Evolutionary conservation across 345 rosid genomes (phyloP).

Genomic region (Brassica juncea): DNA sequence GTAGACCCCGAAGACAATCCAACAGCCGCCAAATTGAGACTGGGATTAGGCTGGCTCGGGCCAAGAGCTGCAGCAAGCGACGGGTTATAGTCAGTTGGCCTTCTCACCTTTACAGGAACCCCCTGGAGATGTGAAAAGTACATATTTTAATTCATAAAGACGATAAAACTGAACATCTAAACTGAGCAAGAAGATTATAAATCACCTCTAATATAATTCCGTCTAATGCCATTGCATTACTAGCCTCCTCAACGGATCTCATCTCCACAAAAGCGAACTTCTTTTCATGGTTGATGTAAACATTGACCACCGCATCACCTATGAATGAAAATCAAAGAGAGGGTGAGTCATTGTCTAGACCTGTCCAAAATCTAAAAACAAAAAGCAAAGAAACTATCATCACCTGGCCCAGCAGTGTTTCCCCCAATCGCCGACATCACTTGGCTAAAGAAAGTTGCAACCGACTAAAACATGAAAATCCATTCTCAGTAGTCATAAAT

Average conservation of each 20-base stretch:
- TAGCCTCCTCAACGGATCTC: conserved; percentile 99
- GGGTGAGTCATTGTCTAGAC: conserved; percentile 16
- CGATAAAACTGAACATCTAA: background rate
- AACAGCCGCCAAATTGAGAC: conserved; percentile 90
- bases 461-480: conserved; percentile 59
- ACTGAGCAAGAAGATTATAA: background rate
- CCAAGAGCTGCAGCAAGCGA: conserved; percentile 96
- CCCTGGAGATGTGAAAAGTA: conserved; percentile 53
- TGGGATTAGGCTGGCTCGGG: conserved; percentile 97
- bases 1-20: conserved; percentile 88
- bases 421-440: conserved; percentile 99
- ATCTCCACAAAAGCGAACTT: conserved; percentile 99
- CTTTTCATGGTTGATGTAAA: conserved; percentile 98
- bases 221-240: conserved; percentile 99
- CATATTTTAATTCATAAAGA: background rate
- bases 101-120: conserved; percentile 98
- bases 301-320: conserved; percentile 99
- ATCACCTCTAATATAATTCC: conserved; percentile 92
- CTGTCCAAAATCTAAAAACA: background rate
- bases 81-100: conserved; percentile 96
- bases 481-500: conserved; percentile 27
- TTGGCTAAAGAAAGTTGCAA: conserved; percentile 87
- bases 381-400: background rate
- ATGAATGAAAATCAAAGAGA: conserved; percentile 13
- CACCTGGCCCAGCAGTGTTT: conserved; percentile 98